phyloP scores from a whole-genome alignment of 345 rosid genomes.

The Pistacia integerrima region DNA sequence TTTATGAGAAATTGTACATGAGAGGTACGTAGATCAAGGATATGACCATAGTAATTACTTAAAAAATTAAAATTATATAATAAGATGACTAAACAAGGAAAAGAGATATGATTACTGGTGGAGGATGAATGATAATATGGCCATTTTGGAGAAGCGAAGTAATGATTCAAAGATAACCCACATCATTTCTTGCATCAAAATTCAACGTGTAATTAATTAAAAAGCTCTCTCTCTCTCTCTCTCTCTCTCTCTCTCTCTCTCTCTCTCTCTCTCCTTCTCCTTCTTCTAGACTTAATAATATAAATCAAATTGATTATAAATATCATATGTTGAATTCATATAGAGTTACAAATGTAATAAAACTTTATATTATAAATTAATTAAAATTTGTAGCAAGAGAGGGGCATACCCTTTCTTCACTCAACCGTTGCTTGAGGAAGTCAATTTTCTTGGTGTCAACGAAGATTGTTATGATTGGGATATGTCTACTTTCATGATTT shows the following conservation, averaged over 20 bases:
- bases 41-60: not conserved
- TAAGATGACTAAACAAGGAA: not conserved
- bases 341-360: not conserved
- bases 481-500: constrained; percentile 33
- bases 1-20: no score
- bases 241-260: constrained; percentile 1
- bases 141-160: constrained; percentile 32
- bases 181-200: constrained; percentile 42
- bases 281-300: not conserved
- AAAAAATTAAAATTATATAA: not conserved
- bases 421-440: constrained; percentile 28
- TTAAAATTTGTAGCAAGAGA: not conserved
- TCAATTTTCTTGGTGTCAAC: constrained; percentile 42
- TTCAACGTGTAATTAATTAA: constrained; percentile 28
- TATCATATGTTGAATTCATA: not conserved
- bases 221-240: constrained; percentile 21
- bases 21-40: not conserved
- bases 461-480: constrained; percentile 38
- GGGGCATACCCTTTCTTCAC: constrained; percentile 21
- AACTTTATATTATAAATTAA: no score
- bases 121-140: constrained; percentile 26
- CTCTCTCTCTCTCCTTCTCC: constrained; percentile 2
- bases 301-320: not conserved
- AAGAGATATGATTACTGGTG: constrained; percentile 18
- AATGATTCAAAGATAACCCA: constrained; percentile 30